Conservation (phyloP, 2,329 filamentous ascomycete species). For the Cytospora piceae region DNA sequence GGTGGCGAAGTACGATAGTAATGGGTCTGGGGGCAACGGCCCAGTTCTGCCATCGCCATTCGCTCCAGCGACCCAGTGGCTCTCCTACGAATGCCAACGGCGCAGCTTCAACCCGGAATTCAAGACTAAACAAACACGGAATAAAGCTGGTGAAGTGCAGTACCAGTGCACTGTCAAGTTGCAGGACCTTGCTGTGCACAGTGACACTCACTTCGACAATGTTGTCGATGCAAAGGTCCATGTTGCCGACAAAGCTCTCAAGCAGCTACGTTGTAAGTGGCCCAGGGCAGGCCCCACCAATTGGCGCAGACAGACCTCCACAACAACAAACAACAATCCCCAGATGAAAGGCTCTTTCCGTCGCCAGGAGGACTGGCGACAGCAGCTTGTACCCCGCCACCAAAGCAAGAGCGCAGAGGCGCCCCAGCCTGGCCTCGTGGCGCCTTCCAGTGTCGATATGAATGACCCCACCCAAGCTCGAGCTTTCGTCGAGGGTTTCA, state of each 20-base stretch:
- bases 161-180: constrained; percentile 26
- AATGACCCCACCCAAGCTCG: constrained; percentile 27
- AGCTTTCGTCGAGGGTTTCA: constrained; percentile 35
- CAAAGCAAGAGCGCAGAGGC: constrained; percentile 2
- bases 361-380: constrained; percentile 7
- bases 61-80: constrained; percentile 14
- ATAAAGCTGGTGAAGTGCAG: constrained; percentile 7
- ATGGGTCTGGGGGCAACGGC: constrained; percentile 5
- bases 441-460: constrained; percentile 22
- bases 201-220: not conserved
- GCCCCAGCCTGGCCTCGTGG: not conserved
- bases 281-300: not conserved
- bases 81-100: constrained; percentile 32
- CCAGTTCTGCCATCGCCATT: constrained; percentile 8
- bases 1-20: not conserved
- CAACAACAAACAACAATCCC: not conserved
- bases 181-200: constrained; percentile 4
- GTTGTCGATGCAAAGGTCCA: constrained; percentile 23
- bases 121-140: constrained; percentile 1
- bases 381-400: constrained; percentile 19
- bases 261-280: constrained; percentile 15
- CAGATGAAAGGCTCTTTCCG: not conserved
- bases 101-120: constrained; percentile 33
- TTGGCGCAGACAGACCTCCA: not conserved
- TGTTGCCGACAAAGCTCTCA: constrained; percentile 28